Evolutionary conservation across 768 basidiomycete genomes (phyloP), one percentile per base, ranked within the genome.

Genomic region (Tubosaeta sp.): DNA sequence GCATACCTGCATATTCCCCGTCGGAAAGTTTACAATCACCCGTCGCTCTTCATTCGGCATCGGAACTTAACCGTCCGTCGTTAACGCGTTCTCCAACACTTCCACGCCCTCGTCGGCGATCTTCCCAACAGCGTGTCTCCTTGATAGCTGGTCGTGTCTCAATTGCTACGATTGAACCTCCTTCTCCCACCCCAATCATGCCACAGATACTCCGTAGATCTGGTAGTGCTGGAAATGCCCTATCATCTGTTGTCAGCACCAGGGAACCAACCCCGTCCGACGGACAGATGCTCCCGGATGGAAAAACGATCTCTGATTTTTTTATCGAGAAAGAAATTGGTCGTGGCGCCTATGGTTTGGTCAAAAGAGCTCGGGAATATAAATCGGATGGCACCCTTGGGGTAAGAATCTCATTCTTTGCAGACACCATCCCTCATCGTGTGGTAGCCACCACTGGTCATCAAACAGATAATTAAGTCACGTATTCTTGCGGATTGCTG

Each of bases 401-500:
- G 60, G 93, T 94, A 69, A 79, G 91, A 62, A 58, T 32, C 51
- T 45, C 49, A 40, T 49, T 44, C 44, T 36, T 54, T 59, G 46
- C 36, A 25, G 21, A 41, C n/a, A 39, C 8, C 44, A 35, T 36
- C 39, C 40, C 58, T 59, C 44, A 56, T 52, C 42, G 10, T 47
- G 27, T 34, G 29, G 49, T 46, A 94, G 92, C 87, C 93, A 4
- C 84, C 88, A 32, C 72, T 96, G 53, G 87, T 99, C 60, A 93
- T 99, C 71, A 99, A 99, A 65, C 94, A 96, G 70, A 86, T 98
- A 63, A 94, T 98, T 76, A 98, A 98, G 70, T 94, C 91, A 42
- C 89, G 96, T 46, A 99, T 99, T 53, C 80, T 99, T 46, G 95
- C 95, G 27, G 95, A 99, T 72, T 98, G 95, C 69, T 99, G 96